Conservation (phyloP, 2,329 filamentous ascomycete species). For the Aspergillus fijiensis region DNA sequence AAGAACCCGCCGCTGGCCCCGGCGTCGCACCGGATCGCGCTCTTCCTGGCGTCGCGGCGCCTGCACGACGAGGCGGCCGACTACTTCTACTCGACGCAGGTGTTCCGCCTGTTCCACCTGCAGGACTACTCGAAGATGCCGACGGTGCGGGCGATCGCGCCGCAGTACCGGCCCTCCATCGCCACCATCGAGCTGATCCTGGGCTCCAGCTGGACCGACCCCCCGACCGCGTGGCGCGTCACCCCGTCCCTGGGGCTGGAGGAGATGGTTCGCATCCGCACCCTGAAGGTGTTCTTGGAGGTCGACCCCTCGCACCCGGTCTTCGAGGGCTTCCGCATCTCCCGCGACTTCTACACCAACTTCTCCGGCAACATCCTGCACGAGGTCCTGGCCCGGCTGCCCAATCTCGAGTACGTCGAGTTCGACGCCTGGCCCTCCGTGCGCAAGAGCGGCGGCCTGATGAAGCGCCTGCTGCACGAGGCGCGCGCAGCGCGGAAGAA, state of each 20-base stretch:
- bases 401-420: constrained; percentile 51
- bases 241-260: constrained; percentile 50
- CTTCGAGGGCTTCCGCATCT: constrained; percentile 58
- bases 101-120: constrained; percentile 54
- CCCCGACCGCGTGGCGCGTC: constrained; percentile 56
- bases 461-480: constrained; percentile 48
- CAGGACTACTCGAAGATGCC: constrained; percentile 49
- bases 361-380: constrained; percentile 54
- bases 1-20: constrained; percentile 36
- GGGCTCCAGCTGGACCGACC: constrained; percentile 59
- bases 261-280: constrained; percentile 49
- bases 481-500: constrained; percentile 34
- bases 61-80: constrained; percentile 53
- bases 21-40: constrained; percentile 35
- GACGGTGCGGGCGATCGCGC: constrained; percentile 51
- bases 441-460: constrained; percentile 50
- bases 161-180: constrained; percentile 52
- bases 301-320: constrained; percentile 54
- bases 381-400: constrained; percentile 51
- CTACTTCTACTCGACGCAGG: constrained; percentile 53
- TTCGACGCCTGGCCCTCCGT: constrained; percentile 59
- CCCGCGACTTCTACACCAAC: constrained; percentile 57
- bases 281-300: constrained; percentile 58
- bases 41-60: constrained; percentile 43
- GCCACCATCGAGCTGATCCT: constrained; percentile 57